phyloP scores from a whole-genome alignment of 2,329 filamentous ascomycete genomes.

The Xylariaceae sp. region DNA sequence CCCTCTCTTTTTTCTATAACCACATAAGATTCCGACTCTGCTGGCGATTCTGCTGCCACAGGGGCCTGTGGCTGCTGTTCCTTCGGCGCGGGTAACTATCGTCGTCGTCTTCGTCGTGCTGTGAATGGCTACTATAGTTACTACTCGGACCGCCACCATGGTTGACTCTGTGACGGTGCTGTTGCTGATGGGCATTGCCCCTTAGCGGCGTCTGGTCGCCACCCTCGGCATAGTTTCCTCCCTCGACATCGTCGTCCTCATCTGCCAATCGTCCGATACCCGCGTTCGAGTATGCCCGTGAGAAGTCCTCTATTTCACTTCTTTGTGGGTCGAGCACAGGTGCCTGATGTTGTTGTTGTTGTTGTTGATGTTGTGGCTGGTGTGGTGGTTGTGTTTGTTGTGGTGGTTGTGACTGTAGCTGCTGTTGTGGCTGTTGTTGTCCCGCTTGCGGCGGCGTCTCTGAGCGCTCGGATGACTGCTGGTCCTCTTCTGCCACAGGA shows the following conservation, averaged over 20 bases:
- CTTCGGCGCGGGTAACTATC: slow-evolving; percentile 20
- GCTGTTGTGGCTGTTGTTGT: too few relatives aligned
- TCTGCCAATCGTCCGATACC: slow-evolving; percentile 30
- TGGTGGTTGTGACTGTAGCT: too few relatives aligned
- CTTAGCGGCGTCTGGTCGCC: slow-evolving; percentile 33
- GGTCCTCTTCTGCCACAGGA: slow-evolving; percentile 26
- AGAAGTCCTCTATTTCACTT: slow-evolving; percentile 42
- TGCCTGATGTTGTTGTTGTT: background rate
- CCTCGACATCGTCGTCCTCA: slow-evolving; percentile 27
- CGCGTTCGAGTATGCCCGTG: slow-evolving; percentile 37
- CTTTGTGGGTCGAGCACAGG: slow-evolving; percentile 32
- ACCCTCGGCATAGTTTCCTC: too few relatives aligned
- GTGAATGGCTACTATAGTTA: too few relatives aligned
- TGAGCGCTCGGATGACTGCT: slow-evolving; percentile 26
- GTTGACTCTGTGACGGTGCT: too few relatives aligned
- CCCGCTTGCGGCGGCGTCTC: too few relatives aligned
- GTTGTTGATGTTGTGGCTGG: background rate
- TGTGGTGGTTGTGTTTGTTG: too few relatives aligned
- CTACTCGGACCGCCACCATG: too few relatives aligned
- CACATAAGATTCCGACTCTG: slow-evolving; percentile 44
- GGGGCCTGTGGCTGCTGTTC: slow-evolving; percentile 34
- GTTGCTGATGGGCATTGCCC: background rate
- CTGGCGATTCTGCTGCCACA: slow-evolving; percentile 51
- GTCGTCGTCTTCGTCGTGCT: background rate
- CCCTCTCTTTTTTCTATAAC: slow-evolving; percentile 39